These are phyloP conservation scores for Calendula officinalis DNA, from an alignment of 129 eudicot species.

Conservation along the genomic window DNA sequence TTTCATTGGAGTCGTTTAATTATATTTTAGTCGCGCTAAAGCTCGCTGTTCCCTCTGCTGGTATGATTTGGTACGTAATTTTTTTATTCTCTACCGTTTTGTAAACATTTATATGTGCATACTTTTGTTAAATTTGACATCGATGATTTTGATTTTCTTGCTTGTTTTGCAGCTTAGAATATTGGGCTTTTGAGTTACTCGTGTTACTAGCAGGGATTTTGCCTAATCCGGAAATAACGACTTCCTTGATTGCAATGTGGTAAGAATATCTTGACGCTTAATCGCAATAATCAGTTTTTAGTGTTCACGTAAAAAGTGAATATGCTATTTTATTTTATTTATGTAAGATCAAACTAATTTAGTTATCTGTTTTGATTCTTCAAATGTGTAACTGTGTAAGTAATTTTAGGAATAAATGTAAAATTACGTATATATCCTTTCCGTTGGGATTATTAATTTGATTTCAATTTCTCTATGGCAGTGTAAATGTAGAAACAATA, in stretches of 20 bases:
- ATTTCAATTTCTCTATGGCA: constrained; percentile 12
- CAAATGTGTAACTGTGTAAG: too few relatives aligned
- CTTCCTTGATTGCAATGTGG: constrained; percentile 82
- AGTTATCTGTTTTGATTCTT: too few relatives aligned
- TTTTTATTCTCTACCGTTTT: background rate
- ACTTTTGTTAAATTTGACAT: background rate
- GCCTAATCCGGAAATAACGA: constrained; percentile 65
- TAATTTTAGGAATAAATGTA: too few relatives aligned
- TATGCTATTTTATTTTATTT: too few relatives aligned
- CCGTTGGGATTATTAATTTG: too few relatives aligned
- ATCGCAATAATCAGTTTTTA: too few relatives aligned
- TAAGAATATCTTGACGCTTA: constrained; percentile 16
- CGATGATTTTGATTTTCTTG: background rate
- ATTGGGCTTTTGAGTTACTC: constrained; percentile 84
- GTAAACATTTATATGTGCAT: too few relatives aligned
- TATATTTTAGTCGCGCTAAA: constrained; percentile 45
- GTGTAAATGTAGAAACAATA: constrained; percentile 70
- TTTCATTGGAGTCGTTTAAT: constrained; percentile 52
- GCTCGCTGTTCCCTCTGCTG: constrained; percentile 90
- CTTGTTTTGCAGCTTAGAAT: constrained; percentile 58
- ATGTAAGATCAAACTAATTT: too few relatives aligned
- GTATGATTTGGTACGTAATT: constrained; percentile 76
- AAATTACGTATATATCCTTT: too few relatives aligned
- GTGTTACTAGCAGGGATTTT: constrained; percentile 72
- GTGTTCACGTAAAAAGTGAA: too few relatives aligned